These are phyloP conservation scores for Ottelia alismoides DNA, from an alignment of 106 monocot species.

Conservation along the genomic window DNA sequence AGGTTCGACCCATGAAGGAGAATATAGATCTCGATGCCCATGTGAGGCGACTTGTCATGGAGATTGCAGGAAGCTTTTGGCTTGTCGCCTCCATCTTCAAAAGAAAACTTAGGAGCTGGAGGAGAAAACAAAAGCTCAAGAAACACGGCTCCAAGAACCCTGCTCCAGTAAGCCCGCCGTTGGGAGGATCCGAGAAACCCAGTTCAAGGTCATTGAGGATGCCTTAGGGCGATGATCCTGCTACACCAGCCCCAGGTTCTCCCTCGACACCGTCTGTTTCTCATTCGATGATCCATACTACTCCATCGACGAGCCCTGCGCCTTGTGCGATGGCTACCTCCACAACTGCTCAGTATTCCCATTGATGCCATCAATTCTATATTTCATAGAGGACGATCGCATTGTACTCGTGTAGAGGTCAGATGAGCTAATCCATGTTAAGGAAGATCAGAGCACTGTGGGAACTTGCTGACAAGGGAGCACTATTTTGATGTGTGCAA, in stretches of 20 bases:
- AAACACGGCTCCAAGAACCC: conserved; percentile 2
- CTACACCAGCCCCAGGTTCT: conserved; percentile 9
- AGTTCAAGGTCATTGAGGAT: conserved; percentile 7
- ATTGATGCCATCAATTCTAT: conserved; percentile 54
- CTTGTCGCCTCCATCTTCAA: conserved; percentile 22
- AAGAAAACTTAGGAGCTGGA: conserved; percentile 27
- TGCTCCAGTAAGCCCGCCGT: not conserved
- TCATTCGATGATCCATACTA: conserved; percentile 14
- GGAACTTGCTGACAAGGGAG: conserved; percentile 52
- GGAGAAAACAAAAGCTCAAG: conserved; percentile 24
- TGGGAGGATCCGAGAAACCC: conserved; percentile 1
- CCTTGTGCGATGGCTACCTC: conserved; percentile 25
- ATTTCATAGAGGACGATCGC: conserved; percentile 53
- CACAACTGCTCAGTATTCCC: conserved; percentile 13
- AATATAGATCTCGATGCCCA: conserved; percentile 17
- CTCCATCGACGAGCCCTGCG: conserved; percentile 26
- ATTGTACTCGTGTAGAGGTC: conserved; percentile 33
- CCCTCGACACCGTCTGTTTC: conserved; percentile 13
- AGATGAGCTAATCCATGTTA: conserved; percentile 80
- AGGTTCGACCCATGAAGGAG: conserved; percentile 20
- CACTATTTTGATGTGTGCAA: conserved; percentile 56
- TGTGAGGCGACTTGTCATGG: conserved; percentile 10
- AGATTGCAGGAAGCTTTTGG: conserved; percentile 25
- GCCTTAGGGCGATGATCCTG: conserved; percentile 14
- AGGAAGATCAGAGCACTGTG: conserved; percentile 51